Evolutionary conservation across 2,329 filamentous ascomycete species (phyloP).

Genomic region (Penicillium occitanis): DNA sequence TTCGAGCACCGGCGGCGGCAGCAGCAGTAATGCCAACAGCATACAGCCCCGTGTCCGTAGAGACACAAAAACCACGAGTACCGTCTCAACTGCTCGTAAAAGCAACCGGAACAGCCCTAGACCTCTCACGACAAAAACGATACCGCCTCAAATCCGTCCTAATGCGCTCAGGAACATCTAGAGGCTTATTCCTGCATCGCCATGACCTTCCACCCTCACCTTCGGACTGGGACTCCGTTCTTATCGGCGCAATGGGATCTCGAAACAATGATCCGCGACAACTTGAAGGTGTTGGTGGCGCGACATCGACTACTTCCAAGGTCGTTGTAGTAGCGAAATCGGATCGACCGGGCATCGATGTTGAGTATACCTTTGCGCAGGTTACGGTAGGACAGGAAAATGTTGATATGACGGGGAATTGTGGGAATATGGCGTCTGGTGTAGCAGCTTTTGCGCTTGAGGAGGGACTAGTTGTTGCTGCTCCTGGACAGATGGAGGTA

Average conservation of each 20-base stretch:
- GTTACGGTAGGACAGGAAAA: slow-evolving; percentile 60
- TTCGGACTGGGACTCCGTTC: slow-evolving; percentile 31
- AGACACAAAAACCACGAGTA: background rate
- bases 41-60: slow-evolving; percentile 9
- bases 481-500: slow-evolving; percentile 28
- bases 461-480: slow-evolving; percentile 47
- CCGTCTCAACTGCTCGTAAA: background rate
- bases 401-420: slow-evolving; percentile 66
- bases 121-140: background rate
- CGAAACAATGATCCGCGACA: slow-evolving; percentile 49
- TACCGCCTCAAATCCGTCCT: slow-evolving; percentile 36
- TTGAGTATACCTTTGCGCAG: slow-evolving; percentile 69
- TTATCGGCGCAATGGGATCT: slow-evolving; percentile 37
- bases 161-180: slow-evolving; percentile 43
- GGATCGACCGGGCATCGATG: slow-evolving; percentile 49
- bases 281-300: slow-evolving; percentile 67
- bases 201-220: slow-evolving; percentile 32
- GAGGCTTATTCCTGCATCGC: slow-evolving; percentile 42
- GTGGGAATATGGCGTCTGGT: slow-evolving; percentile 66
- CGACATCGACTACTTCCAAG: slow-evolving; percentile 66
- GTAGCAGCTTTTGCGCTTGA: slow-evolving; percentile 64
- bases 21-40: slow-evolving; percentile 6
- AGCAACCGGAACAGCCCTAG: background rate
- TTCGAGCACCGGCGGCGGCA: background rate
- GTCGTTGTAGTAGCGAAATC: slow-evolving; percentile 62